phyloP scores from a whole-genome alignment of 352 stramenopile genomes.

The Phytophthora fragariae region DNA sequence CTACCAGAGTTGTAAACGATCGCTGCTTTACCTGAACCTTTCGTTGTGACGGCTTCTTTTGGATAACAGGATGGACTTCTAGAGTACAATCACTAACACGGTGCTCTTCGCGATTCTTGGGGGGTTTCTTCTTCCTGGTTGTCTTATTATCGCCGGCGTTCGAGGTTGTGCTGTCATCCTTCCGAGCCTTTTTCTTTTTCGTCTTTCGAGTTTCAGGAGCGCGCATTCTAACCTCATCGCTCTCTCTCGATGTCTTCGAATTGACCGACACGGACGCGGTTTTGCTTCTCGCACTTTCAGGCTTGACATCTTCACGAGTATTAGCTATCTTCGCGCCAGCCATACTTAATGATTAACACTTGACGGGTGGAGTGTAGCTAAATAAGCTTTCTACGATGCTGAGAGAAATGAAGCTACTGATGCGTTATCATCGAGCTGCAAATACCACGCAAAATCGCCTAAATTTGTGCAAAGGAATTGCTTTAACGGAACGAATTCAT shows the following conservation, averaged over 20 bases:
- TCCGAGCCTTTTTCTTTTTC: constrained; percentile 20
- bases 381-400: neutral
- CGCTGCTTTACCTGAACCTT: constrained; percentile 5
- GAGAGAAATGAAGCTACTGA: neutral
- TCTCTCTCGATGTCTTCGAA: constrained; percentile 3
- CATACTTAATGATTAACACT: constrained; percentile 13
- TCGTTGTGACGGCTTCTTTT: constrained; percentile 7
- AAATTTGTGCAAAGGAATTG: constrained; percentile 12
- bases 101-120: neutral
- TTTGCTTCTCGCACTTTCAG: constrained; percentile 10
- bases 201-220: constrained; percentile 8
- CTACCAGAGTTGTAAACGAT: neutral
- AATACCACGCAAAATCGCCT: constrained; percentile 2
- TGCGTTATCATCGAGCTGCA: constrained; percentile 2
- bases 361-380: neutral
- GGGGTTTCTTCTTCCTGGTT: constrained; percentile 11
- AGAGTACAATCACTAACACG: neutral
- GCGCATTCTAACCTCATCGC: neutral
- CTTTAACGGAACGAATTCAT: constrained; percentile 5
- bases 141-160: constrained; percentile 2
- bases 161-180: neutral
- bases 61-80: neutral
- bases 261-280: neutral
- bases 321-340: constrained; percentile 8
- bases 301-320: constrained; percentile 9